Percentiles rank a stretch among this genome's conserved stretches.
Evolutionary conservation across 2,329 filamentous ascomycete genomes (phyloP).

Genomic region (Incumbomyces delicatus): DNA sequence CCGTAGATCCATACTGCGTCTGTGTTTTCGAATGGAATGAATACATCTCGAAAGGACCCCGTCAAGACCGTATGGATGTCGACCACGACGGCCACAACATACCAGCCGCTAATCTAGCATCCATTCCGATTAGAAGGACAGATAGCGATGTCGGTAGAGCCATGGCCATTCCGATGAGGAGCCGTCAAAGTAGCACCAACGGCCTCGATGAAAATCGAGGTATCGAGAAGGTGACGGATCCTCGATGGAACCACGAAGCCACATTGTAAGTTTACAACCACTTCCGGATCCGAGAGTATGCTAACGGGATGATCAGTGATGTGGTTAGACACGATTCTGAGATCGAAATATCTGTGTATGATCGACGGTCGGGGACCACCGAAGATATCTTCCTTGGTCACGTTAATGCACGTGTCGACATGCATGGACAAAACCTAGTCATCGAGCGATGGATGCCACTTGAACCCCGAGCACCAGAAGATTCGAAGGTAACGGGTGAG

Average conservation of each 20-base stretch:
- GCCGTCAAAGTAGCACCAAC: slow-evolving; percentile 91
- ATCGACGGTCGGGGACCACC: slow-evolving; percentile 49
- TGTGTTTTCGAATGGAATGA: slow-evolving; percentile 96
- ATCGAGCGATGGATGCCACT: slow-evolving; percentile 80
- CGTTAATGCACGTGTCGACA: slow-evolving; percentile 66
- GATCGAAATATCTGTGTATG: slow-evolving; percentile 89
- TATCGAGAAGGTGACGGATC: slow-evolving; percentile 64
- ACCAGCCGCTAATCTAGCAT: slow-evolving; percentile 42
- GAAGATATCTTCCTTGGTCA: slow-evolving; percentile 89
- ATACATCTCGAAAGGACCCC: slow-evolving; percentile 80
- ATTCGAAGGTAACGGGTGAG: slow-evolving; percentile 69
- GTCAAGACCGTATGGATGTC: slow-evolving; percentile 48
- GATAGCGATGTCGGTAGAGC: slow-evolving; percentile 73
- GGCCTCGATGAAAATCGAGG: slow-evolving; percentile 59
- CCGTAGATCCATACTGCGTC: slow-evolving; percentile 86
- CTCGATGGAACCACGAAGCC: slow-evolving; percentile 92
- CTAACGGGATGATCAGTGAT: slow-evolving; percentile 52
- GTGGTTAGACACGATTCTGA: slow-evolving; percentile 85
- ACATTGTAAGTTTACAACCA: slow-evolving; percentile 62
- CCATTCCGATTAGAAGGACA: slow-evolving; percentile 56
- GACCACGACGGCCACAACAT: slow-evolving; percentile 52
- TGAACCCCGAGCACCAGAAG: slow-evolving; percentile 68
- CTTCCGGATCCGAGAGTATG: slow-evolving; percentile 3
- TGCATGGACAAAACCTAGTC: slow-evolving; percentile 58
- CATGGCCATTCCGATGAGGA: slow-evolving; percentile 95